A percentile compares a stretch with the other conserved stretches of the same genome.
phyloP scores from a whole-genome alignment of 2,329 filamentous ascomycete genomes.

The Incumbomyces lentus region DNA sequence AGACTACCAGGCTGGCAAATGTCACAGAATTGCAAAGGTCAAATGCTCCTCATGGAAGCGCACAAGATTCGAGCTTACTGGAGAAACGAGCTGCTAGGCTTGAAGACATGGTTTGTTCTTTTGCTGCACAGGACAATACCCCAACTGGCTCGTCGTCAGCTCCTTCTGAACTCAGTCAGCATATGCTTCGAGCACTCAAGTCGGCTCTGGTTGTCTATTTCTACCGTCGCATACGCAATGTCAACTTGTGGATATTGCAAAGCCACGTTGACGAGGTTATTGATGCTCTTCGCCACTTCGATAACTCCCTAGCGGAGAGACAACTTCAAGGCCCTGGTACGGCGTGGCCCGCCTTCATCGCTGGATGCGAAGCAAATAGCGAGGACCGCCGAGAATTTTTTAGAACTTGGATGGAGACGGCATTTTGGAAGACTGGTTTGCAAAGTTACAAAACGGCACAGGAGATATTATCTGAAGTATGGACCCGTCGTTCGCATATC shows the following conservation, averaged over 20 bases:
- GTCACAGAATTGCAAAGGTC: slow-evolving; percentile 23
- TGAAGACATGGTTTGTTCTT: slow-evolving; percentile 28
- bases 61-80: slow-evolving; percentile 22
- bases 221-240: slow-evolving; percentile 31
- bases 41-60: slow-evolving; percentile 14
- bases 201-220: slow-evolving; percentile 34
- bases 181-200: slow-evolving; percentile 32
- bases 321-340: slow-evolving; percentile 22
- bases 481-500: slow-evolving; percentile 22
- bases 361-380: slow-evolving; percentile 30
- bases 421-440: slow-evolving; percentile 20
- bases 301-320: slow-evolving; percentile 15
- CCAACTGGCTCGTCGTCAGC: slow-evolving; percentile 4
- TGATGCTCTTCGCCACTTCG: slow-evolving; percentile 24
- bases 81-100: slow-evolving; percentile 23
- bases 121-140: slow-evolving; percentile 13
- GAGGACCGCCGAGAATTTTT: slow-evolving; percentile 18
- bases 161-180: slow-evolving; percentile 17
- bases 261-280: slow-evolving; percentile 29
- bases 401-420: slow-evolving; percentile 21
- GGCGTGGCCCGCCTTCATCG: slow-evolving; percentile 32
- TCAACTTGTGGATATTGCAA: slow-evolving; percentile 31
- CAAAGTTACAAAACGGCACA: slow-evolving; percentile 20
- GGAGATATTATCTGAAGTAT: slow-evolving; percentile 24
- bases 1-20: slow-evolving; percentile 35